Evolutionary conservation across 305 asterid species (phyloP), one percentile per base, ranked within the genome.

Genomic region (Fraxinus velutina): DNA sequence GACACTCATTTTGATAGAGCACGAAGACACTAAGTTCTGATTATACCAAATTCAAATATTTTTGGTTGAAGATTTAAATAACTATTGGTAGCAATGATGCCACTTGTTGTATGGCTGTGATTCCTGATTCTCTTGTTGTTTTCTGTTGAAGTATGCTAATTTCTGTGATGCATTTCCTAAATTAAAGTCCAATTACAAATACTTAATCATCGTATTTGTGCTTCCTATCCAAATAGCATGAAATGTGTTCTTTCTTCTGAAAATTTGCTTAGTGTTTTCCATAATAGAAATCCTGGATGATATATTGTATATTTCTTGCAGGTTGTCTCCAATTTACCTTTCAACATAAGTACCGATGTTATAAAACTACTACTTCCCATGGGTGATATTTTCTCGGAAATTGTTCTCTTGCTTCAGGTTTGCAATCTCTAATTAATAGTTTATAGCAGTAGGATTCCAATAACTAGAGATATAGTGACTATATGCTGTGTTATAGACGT

Each of bases 311-410:
- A 57, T 74, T 80, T 79, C 33, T 79, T 73, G 73, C 95, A 94
- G 99, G 99, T 96, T 81, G 98, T 94, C 17, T 93, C 99, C 8
- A 94, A 96, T 81, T 87, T 96, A 85, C 99, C 99, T 72, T 96
- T 96, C 90, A 96, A 93, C 91, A 94, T 94, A 81, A 94, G 97
- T 78, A 93, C 97, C 6, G 95, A 92, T 75, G 93, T 94, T 78
- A 92, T 94, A 76, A 96, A 93, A 83, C 97, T 87, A 83, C 98
- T 94, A 79, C 99, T 96, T 88, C 99, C 98, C 34, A 93, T 96
- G 99, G 99, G 98, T 76, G 99, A 96, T 86, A 86, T 92, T 79
- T 93, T 96, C 92, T 89, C 98, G 4, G 94, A 90, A 86, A 90
- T 91, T 80, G 88, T 92, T 86, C 97, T 94, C 77, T 85, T 96